These are phyloP conservation scores for Juglanconis juglandina DNA, from an alignment of 2,329 filamentous ascomycete genomes.

Conservation along the genomic window DNA sequence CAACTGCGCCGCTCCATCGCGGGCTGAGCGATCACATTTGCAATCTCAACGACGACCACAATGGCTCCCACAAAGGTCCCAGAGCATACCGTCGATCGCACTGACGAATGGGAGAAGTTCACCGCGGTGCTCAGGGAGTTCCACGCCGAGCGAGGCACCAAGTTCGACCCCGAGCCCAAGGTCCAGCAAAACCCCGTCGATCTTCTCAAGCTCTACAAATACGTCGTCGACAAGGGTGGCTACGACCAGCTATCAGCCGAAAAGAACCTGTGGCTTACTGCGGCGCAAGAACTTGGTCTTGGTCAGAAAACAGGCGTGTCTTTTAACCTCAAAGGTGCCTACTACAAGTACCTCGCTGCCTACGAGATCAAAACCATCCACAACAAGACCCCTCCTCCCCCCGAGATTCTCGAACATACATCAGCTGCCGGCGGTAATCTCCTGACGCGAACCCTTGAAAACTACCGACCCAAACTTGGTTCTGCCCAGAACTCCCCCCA, in stretches of 20 bases:
- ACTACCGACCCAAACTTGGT: conserved; percentile 54
- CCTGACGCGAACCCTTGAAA: conserved; percentile 75
- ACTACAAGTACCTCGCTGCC: conserved; percentile 84
- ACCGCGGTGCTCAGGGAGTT: conserved; percentile 69
- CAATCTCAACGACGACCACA: conserved; percentile 13
- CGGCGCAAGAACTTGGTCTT: conserved; percentile 73
- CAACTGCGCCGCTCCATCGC: not conserved
- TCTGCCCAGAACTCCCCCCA: conserved; percentile 56
- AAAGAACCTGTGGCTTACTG: conserved; percentile 80
- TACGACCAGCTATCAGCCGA: conserved; percentile 82
- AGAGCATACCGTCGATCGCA: conserved; percentile 51
- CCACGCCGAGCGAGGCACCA: conserved; percentile 74
- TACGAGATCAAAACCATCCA: conserved; percentile 80
- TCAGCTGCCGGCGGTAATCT: conserved; percentile 81
- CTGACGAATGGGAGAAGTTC: conserved; percentile 74
- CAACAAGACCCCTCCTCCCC: conserved; percentile 77
- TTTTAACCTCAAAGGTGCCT: conserved; percentile 81
- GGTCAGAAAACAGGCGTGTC: conserved; percentile 75
- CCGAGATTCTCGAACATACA: conserved; percentile 82
- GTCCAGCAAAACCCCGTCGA: conserved; percentile 75
- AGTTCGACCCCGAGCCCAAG: conserved; percentile 76
- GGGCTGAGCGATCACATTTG: not conserved
- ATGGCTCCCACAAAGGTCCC: conserved; percentile 32
- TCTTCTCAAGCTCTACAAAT: conserved; percentile 73
- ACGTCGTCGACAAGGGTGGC: conserved; percentile 72